Evolutionary conservation across 2,329 filamentous ascomycete genomes (phyloP), one percentile per base, ranked within the genome.

Genomic region (Arthroderma sp.): DNA sequence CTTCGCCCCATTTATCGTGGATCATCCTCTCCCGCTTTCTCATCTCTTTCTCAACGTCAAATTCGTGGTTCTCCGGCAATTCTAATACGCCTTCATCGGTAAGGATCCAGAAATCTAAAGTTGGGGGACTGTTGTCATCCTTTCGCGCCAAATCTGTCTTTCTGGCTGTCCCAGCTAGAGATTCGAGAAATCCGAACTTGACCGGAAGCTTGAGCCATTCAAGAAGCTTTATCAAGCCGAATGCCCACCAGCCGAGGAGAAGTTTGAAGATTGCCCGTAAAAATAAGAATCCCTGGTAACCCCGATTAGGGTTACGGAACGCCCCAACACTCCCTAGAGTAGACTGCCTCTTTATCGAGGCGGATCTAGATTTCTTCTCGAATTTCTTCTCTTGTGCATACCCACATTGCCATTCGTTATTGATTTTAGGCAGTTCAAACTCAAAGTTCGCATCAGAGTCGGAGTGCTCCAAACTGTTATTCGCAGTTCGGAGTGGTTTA

Each of bases 21-120:
- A 59, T 63, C 38, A 60, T 68, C 46, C 63, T 62, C 29, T 83
- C 66, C 40, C 78, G 71, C 44, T 75, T 75, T 52, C 85, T 77
- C 53, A 88, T 79, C 59, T 91, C 85, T 1, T 69, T 71, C 62
- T 95, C 89, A 1, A 95, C 79, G 55, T 96, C 88, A 29, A 86
- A 76, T 32, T 79, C 71, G 31, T 81, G 73, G 49, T 76, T 71
- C 15, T 69, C 71, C 1, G 80, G 75, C 28, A 81, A 64, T 27
- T 68, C 65, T 29, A 77, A 62, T 47, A 70, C 67, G 4, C 73
- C 75, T 37, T 76, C 68, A 33, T 71, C 67, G 6, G 66, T 68
- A 3, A 73, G 53, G 33, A 76, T 64, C 66, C 70, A 77, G 51
- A 77, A 78, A 47, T 75, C 71, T 15, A 68, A 54, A 2, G 60